These are phyloP conservation scores for Drechslerella dactyloides DNA, from an alignment of 2,329 filamentous ascomycete species.

Conservation along the genomic window DNA sequence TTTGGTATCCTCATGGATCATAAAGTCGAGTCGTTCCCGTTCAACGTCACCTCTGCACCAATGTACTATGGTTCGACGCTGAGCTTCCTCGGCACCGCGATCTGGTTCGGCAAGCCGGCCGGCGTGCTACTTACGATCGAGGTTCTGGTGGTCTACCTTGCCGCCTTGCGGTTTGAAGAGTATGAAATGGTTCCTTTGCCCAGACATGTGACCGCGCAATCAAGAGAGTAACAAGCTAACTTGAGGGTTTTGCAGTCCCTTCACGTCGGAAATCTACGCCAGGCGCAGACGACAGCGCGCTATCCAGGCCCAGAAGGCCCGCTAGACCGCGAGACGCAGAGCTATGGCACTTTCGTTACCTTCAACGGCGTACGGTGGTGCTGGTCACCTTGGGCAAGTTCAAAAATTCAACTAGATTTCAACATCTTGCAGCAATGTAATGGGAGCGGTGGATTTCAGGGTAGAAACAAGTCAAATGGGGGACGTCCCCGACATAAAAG, in stretches of 20 bases:
- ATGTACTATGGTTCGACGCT: slow-evolving; percentile 97
- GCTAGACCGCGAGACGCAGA: slow-evolving; percentile 27
- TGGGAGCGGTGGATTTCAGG: background rate
- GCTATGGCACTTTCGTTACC: background rate
- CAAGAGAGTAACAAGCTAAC: slow-evolving; percentile 16
- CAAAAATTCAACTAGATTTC: background rate
- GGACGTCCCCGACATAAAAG: background rate
- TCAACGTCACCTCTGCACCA: slow-evolving; percentile 85
- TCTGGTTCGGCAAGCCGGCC: slow-evolving; percentile 85
- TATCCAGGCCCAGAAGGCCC: slow-evolving; percentile 52
- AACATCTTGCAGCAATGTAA: background rate
- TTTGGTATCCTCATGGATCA: slow-evolving; percentile 97
- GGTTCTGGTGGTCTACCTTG: slow-evolving; percentile 53
- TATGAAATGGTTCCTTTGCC: slow-evolving; percentile 53
- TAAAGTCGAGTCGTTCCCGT: slow-evolving; percentile 93
- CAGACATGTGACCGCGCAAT: slow-evolving; percentile 60
- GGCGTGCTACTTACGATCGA: slow-evolving; percentile 66
- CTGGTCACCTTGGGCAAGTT: background rate
- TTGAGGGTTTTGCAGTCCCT: slow-evolving; percentile 63
- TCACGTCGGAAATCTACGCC: slow-evolving; percentile 89
- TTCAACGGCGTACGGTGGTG: slow-evolving; percentile 1
- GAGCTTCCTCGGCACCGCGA: slow-evolving; percentile 85
- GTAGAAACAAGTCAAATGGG: background rate
- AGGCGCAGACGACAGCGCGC: slow-evolving; percentile 73
- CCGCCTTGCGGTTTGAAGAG: slow-evolving; percentile 55